A percentile compares a stretch with the other conserved stretches of the same genome.
Evolutionary conservation across 2,329 filamentous ascomycete genomes (phyloP).

Genomic region (Trichophyton mentagrophytes): DNA sequence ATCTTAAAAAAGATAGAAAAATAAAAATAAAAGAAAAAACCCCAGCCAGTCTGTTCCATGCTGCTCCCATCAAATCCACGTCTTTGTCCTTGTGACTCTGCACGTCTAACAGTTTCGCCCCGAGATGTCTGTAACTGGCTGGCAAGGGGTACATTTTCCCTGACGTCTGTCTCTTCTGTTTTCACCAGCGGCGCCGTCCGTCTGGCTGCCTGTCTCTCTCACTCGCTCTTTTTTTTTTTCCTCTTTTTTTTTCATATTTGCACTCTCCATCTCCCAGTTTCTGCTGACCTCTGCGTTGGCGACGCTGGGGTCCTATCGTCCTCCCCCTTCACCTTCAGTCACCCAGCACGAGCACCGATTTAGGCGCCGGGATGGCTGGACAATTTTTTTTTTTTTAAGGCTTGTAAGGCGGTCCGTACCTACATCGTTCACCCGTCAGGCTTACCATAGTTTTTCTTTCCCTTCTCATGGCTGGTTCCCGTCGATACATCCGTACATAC

Average conservation of each 20-base stretch:
- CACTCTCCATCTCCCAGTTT: not conserved
- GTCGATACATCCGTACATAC: too few species aligned
- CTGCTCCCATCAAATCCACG: not conserved
- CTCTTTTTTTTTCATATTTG: not conserved
- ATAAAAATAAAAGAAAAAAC: not conserved
- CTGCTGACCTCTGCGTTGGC: slow-evolving; percentile 12
- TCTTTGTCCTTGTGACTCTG: slow-evolving; percentile 3
- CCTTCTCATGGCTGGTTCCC: not conserved
- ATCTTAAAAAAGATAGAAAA: too few species aligned
- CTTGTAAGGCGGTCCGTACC: slow-evolving; percentile 2
- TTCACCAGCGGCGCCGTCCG: not conserved
- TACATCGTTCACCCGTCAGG: not conserved
- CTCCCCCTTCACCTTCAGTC: slow-evolving; percentile 2
- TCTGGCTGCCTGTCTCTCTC: not conserved
- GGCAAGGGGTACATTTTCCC: not conserved
- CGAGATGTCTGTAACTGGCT: slow-evolving; percentile 1
- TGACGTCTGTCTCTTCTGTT: not conserved
- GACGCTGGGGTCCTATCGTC: slow-evolving; percentile 8
- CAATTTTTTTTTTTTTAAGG: not conserved
- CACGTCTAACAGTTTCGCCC: slow-evolving; percentile 2
- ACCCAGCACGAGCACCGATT: not conserved
- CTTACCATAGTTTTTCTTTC: not conserved
- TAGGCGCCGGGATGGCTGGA: not conserved
- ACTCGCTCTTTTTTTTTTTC: not conserved
- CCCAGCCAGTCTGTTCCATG: not conserved